Conservation (phyloP, 202 grass and related monocot genomes). For the Alloteropsis angusta region DNA sequence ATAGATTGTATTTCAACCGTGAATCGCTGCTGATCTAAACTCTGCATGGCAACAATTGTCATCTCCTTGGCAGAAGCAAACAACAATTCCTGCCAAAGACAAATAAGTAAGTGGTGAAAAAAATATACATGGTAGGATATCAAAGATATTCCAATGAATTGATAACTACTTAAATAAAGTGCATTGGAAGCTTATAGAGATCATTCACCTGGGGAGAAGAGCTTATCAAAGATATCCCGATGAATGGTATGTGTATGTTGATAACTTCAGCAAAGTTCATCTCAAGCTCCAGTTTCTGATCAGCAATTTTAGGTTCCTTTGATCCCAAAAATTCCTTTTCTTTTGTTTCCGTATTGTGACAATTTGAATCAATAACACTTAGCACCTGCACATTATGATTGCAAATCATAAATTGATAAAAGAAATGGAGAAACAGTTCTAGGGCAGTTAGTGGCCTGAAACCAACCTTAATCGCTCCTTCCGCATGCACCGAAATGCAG, state of each 20-base stretch:
- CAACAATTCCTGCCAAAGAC: slow-evolving; percentile 72
- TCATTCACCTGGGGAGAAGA: slow-evolving; percentile 72
- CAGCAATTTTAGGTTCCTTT: slow-evolving; percentile 58
- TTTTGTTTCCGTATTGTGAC: slow-evolving; percentile 66
- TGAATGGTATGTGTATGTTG: slow-evolving; percentile 71
- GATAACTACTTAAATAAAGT: slow-evolving; percentile 13
- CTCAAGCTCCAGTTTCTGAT: slow-evolving; percentile 68
- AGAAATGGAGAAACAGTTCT: slow-evolving; percentile 25
- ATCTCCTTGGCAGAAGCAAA: slow-evolving; percentile 85
- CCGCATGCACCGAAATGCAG: slow-evolving; percentile 67
- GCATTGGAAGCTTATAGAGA: slow-evolving; percentile 6
- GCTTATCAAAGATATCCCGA: slow-evolving; percentile 93
- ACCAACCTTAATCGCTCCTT: slow-evolving; percentile 92
- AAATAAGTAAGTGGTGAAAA: slow-evolving; percentile 4
- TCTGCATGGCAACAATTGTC: slow-evolving; percentile 73
- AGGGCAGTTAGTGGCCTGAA: background rate
- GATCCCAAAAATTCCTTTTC: slow-evolving; percentile 56
- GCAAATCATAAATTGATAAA: slow-evolving; percentile 27
- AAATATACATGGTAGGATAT: background rate
- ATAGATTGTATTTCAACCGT: slow-evolving; percentile 63
- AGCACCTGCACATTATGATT: slow-evolving; percentile 64
- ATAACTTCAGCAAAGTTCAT: slow-evolving; percentile 59
- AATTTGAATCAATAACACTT: slow-evolving; percentile 77
- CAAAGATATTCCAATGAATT: slow-evolving; percentile 38
- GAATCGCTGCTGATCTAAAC: slow-evolving; percentile 73